phyloP scores from a whole-genome alignment of 2,329 filamentous ascomycete species.

The Fusarium sp. region DNA sequence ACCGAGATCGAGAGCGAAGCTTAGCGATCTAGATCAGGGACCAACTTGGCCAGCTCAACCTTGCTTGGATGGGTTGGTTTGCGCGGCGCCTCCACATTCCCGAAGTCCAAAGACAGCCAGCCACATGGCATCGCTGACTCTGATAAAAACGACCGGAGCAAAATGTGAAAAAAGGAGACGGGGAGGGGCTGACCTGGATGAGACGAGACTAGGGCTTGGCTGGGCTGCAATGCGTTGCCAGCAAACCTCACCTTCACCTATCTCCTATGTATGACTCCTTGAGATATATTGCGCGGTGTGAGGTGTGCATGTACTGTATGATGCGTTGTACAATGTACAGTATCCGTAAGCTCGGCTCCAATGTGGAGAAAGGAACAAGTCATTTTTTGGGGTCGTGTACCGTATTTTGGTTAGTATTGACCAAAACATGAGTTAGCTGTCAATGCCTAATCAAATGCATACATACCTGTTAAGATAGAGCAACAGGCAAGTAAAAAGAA shows the following conservation, averaged over 20 bases:
- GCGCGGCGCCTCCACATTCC: slow-evolving; percentile 32
- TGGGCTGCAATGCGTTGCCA: slow-evolving; percentile 40
- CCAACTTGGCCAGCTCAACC: slow-evolving; percentile 3
- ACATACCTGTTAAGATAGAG: background rate
- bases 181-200: slow-evolving; percentile 13
- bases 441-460: background rate
- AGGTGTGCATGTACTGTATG: slow-evolving; percentile 14
- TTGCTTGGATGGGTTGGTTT: slow-evolving; percentile 11
- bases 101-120: slow-evolving; percentile 29
- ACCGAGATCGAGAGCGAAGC: slow-evolving; percentile 28
- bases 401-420: slow-evolving; percentile 3
- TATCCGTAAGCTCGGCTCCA: slow-evolving; percentile 20
- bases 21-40: slow-evolving; percentile 35
- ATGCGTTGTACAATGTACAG: slow-evolving; percentile 21
- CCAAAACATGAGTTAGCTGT: background rate
- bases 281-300: slow-evolving; percentile 24
- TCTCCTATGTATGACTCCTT: background rate
- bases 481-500: background rate
- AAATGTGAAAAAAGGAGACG: slow-evolving; percentile 16
- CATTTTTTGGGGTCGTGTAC: background rate
- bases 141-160: slow-evolving; percentile 10
- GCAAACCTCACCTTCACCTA: slow-evolving; percentile 14
- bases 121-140: slow-evolving; percentile 33
- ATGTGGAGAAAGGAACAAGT: slow-evolving; percentile 24
- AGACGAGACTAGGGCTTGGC: slow-evolving; percentile 13